Evolutionary conservation across 108 stramenopile species (phyloP), one percentile per base, ranked within the genome.

Genomic region (Pseudonitzschia pungens): DNA sequence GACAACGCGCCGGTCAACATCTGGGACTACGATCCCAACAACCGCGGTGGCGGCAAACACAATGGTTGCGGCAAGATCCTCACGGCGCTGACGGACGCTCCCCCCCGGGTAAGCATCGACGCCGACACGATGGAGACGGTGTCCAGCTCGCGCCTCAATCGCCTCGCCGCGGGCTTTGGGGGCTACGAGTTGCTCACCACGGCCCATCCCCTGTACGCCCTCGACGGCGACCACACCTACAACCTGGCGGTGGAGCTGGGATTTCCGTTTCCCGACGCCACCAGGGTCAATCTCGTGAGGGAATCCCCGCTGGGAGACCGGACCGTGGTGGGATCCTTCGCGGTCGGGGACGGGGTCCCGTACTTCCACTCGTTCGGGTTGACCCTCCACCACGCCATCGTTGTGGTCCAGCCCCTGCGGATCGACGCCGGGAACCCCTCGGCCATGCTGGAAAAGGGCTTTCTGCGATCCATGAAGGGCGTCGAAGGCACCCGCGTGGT

Each of bases 1-100:
- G 81, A 81, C 60, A 81, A 81, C 70, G 42, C 81, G 20, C 60
- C 58, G 26, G 81, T 81, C 14, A 81, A 81, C 63, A 76, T 81
- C 26, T 81, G 81, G 81, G 73, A 81, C 55, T 81, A 65, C 43
- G 65, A 74, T 28, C 51, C 67, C 29, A 41, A 45, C 29, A 31
- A 64, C 45, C 15, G 45, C 11, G 0, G 12, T 4, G 12, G 41
- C 75, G 36, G 45, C 18, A 36, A n/a, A n/a, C n/a, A n/a, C n/a
- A n/a, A n/a, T n/a, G n/a, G n/a, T n/a, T n/a, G n/a, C n/a, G 9
- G 9, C 42, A 43, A 43, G 11, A 43, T 2, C 16, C 1, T 48
- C 16, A 43, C 53, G 22, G 75, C 75, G 2, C 29, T 81, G 41
- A 81, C 81, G 32, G 81, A 81, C 64, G 77, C 82, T 21, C 75